Conservation (phyloP, 78 protist species). For the Polysphondylium violaceum region DNA sequence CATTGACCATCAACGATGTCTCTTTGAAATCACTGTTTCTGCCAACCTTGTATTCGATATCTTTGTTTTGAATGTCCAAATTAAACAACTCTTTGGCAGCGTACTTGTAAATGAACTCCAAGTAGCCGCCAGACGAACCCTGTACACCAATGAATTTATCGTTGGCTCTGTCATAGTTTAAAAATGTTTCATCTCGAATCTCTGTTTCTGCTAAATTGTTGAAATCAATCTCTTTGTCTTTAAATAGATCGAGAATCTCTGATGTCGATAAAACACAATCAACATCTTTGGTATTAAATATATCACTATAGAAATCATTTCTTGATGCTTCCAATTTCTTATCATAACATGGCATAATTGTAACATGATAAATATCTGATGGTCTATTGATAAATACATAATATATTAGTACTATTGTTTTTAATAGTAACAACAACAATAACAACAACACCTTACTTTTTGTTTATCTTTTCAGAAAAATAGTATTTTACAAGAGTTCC, state of each 20-base stretch:
- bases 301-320: slow-evolving; percentile 87
- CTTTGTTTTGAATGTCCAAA: neutral
- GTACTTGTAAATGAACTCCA: slow-evolving; percentile 74
- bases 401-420: too few species aligned
- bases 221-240: slow-evolving; percentile 50
- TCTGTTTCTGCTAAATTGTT: neutral
- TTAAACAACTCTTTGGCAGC: slow-evolving; percentile 91
- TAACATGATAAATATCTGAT: slow-evolving; percentile 86
- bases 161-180: neutral
- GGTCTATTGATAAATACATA: too few species aligned
- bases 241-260: slow-evolving; percentile 87
- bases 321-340: slow-evolving; percentile 97
- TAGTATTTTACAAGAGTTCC: slow-evolving; percentile 91
- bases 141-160: slow-evolving; percentile 35
- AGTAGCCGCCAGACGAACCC: slow-evolving; percentile 92
- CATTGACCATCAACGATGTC: slow-evolving; percentile 60
- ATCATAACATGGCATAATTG: slow-evolving; percentile 98
- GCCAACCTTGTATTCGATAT: slow-evolving; percentile 68
- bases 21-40: slow-evolving; percentile 69
- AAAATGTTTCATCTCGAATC: neutral
- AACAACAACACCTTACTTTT: slow-evolving; percentile 3
- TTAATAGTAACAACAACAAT: too few species aligned
- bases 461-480: slow-evolving; percentile 18
- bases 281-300: slow-evolving; percentile 67
- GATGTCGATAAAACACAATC: slow-evolving; percentile 88